A percentile compares a stretch with the other conserved stretches of the same genome.
Conservation (phyloP, 192 early-diverging fungal genomes). For the Pilaira anomala region DNA sequence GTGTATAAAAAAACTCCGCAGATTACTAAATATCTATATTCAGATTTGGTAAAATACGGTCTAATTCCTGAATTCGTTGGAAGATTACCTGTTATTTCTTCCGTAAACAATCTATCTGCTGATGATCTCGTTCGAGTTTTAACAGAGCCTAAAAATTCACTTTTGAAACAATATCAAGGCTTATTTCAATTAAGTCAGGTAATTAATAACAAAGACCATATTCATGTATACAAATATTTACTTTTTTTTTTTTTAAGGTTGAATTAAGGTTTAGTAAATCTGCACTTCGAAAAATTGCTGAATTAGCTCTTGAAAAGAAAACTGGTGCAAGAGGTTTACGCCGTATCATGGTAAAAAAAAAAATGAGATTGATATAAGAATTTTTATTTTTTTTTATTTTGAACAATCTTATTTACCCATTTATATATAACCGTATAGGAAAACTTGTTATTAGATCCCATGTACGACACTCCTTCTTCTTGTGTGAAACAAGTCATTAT, state of each 20-base stretch:
- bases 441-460: conserved; percentile 67
- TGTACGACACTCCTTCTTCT: conserved; percentile 79
- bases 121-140: conserved; percentile 73
- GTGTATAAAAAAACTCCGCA: background rate
- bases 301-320: conserved; percentile 74
- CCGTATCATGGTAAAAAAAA: conserved; percentile 64
- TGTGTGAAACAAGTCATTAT: conserved; percentile 70
- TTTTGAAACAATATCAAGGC: conserved; percentile 78
- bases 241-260: conserved; percentile 26
- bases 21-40: background rate
- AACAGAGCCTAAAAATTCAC: conserved; percentile 78
- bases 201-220: background rate
- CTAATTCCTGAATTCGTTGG: conserved; percentile 89
- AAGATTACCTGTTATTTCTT: conserved; percentile 75
- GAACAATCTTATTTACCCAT: too few species aligned
- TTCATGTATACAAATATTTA: background rate
- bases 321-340: conserved; percentile 85
- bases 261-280: conserved; percentile 67
- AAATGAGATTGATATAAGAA: too few species aligned
- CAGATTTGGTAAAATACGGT: conserved; percentile 80
- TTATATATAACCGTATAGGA: conserved; percentile 40
- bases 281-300: conserved; percentile 69
- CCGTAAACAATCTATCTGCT: conserved; percentile 61
- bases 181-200: conserved; percentile 61
- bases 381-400: too few species aligned